Evolutionary conservation across 2,329 filamentous ascomycete species (phyloP).

Genomic region (Paecilomyces variotii): DNA sequence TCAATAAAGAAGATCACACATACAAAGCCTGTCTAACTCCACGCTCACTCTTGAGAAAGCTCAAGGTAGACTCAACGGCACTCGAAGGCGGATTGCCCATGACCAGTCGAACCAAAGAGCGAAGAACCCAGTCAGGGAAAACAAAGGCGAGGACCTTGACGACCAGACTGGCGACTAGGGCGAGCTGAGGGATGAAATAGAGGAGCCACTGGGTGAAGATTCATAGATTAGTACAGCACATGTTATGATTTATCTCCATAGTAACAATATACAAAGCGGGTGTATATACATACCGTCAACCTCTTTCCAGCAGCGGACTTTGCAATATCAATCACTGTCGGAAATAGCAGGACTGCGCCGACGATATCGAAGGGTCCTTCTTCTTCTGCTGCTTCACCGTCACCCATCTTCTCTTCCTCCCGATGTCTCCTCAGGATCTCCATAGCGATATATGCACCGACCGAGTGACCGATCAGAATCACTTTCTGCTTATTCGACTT

Average conservation of each 20-base stretch:
- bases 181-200: conserved; percentile 29
- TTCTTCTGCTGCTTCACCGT: conserved; percentile 20
- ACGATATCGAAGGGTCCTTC: conserved; percentile 29
- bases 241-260: background rate
- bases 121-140: conserved; percentile 34
- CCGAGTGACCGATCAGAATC: conserved; percentile 64
- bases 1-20: conserved; percentile 10
- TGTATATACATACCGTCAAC: conserved; percentile 30
- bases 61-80: conserved; percentile 41
- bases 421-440: conserved; percentile 57
- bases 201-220: conserved; percentile 17
- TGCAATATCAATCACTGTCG: conserved; percentile 65
- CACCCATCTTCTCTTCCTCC: conserved; percentile 14
- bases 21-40: conserved; percentile 50
- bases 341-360: conserved; percentile 60
- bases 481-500: conserved; percentile 32
- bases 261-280: background rate
- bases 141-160: conserved; percentile 36
- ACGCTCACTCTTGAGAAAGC: conserved; percentile 40
- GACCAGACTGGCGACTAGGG: conserved; percentile 28
- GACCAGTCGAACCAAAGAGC: conserved; percentile 32
- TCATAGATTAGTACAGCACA: background rate
- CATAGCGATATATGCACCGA: conserved; percentile 63
- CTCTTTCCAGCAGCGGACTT: conserved; percentile 52
- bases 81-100: conserved; percentile 32